These are phyloP conservation scores for Tylopilus subfusipes DNA, from an alignment of 768 basidiomycete genomes.

Conservation along the genomic window DNA sequence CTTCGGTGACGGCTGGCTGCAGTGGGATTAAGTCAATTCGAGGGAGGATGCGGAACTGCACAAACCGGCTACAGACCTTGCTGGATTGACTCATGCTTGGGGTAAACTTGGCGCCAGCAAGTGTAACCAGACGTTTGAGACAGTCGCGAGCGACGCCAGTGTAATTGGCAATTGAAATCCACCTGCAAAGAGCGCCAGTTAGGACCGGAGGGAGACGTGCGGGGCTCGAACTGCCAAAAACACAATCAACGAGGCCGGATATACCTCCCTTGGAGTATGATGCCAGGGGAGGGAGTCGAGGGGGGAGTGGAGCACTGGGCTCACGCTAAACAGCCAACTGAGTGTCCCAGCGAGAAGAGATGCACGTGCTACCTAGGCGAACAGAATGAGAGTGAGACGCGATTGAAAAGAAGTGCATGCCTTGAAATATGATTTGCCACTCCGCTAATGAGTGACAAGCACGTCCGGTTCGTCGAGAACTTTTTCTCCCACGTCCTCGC, in stretches of 20 bases:
- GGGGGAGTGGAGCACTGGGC: conserved; percentile 58
- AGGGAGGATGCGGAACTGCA: conserved; percentile 25
- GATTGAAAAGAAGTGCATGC: conserved; percentile 35
- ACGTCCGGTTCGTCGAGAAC: conserved; percentile 59
- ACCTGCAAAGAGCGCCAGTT: conserved; percentile 39
- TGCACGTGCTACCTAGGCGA: conserved; percentile 49
- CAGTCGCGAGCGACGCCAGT: conserved; percentile 85
- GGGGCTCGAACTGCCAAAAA: conserved; percentile 34
- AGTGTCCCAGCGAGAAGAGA: conserved; percentile 61
- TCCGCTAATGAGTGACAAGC: conserved; percentile 65
- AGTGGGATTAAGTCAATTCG: background rate
- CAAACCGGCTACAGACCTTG: conserved; percentile 80
- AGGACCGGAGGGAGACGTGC: background rate
- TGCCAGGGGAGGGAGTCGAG: conserved; percentile 81
- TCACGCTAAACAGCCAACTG: conserved; percentile 83
- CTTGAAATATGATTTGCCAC: conserved; percentile 66
- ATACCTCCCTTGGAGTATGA: conserved; percentile 66
- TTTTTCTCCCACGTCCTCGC: conserved; percentile 28
- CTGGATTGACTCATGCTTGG: conserved; percentile 76
- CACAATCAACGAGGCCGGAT: conserved; percentile 57
- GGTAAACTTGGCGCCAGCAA: conserved; percentile 78
- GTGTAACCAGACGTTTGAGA: conserved; percentile 73
- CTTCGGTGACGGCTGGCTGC: conserved; percentile 49
- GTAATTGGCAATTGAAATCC: conserved; percentile 86
- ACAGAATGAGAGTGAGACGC: background rate